These are phyloP conservation scores for Penstemon davidsonii DNA, from an alignment of 257 asterid genomes.

Conservation along the genomic window DNA sequence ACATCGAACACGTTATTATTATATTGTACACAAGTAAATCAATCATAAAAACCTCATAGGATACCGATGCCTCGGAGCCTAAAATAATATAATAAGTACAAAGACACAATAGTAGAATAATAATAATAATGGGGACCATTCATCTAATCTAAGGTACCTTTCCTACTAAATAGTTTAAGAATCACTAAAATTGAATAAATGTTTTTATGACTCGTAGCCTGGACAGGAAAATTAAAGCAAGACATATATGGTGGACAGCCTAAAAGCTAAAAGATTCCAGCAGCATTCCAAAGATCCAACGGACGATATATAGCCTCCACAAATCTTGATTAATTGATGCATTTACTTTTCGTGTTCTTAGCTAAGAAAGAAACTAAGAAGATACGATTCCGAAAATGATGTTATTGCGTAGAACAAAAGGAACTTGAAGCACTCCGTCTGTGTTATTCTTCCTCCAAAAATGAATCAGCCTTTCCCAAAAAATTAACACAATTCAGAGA, in stretches of 20 bases:
- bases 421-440: background rate
- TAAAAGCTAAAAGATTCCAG: too few species aligned
- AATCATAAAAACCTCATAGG: constrained; percentile 26
- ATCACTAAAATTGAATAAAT: constrained; percentile 14
- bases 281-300: too few species aligned
- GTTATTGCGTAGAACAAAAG: constrained; percentile 8
- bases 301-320: too few species aligned
- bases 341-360: too few species aligned
- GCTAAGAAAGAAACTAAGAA: too few species aligned
- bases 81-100: background rate
- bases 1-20: too few species aligned
- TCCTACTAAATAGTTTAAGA: constrained; percentile 13
- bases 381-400: too few species aligned
- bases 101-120: constrained; percentile 2
- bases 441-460: background rate
- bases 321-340: too few species aligned
- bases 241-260: too few species aligned
- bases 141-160: constrained; percentile 23
- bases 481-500: constrained; percentile 19
- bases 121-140: constrained; percentile 25
- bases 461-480: background rate
- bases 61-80: background rate
- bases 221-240: constrained; percentile 29
- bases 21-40: background rate
- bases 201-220: constrained; percentile 17